Base-by-base conservation (phyloP, 345 rosid genomes). In the Crucihimalaya himalaica region DNA sequence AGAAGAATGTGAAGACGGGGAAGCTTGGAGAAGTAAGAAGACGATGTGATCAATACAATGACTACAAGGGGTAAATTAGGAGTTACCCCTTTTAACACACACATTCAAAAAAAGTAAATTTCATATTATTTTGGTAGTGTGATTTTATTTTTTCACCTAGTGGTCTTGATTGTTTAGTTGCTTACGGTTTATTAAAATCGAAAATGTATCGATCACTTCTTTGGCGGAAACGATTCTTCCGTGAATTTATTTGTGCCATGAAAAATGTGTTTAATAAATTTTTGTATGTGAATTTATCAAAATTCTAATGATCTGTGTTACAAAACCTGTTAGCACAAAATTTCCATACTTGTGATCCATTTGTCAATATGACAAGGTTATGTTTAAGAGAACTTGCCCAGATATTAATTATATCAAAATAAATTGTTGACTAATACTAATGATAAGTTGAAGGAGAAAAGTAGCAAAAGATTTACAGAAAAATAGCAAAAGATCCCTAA, bases 11-110 rank as follows among this genome's bases (percentile, higher is more conserved):
- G 52, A 88, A 88, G 83, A 76, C 77, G 1, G 89, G 80, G 40
- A 71, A 10, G 4, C 31, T 82, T 13, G 95, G 93, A 11, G 96
- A 87, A 66, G 82, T 85, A 2, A 64, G 93, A 64, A 73, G 64
- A 19, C 82, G 87, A 53, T 89, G 92, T 66, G 92, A 89, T 58
- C 86, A 82, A 18, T 85, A 83, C 75, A 88, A 88, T 74, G 55
- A 42, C 28, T 77, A 70, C 29, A 50, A 28, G 72, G 76, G 69
- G 35, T 69, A 71, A 64, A 35, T 46, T 31, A 60, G 28, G 40
- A 23, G 1, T 52, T 59, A 37, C 53, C n/a, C 8, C 5, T 34
- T 35, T 1, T 18, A 32, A 45, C 45, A 10, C 73, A 23, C 32
- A 18, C 23, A 31, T 45, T 45, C 65, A 34, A 39, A n/a, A 14